phyloP scores from a whole-genome alignment of 2,329 filamentous ascomycete genomes.

The Coniochaeta sp. region DNA sequence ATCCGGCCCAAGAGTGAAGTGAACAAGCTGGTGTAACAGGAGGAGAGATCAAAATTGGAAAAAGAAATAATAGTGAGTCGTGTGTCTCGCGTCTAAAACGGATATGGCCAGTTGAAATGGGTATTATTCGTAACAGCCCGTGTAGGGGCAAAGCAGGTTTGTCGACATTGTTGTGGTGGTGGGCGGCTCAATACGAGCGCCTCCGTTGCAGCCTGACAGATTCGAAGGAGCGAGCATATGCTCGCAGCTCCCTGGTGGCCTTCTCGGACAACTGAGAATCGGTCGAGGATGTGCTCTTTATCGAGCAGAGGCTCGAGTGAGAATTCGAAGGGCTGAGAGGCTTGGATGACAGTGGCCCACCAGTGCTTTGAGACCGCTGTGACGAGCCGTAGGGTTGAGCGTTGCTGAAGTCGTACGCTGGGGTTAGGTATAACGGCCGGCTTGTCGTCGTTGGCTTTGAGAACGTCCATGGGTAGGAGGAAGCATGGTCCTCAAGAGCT shows the following conservation, averaged over 20 bases:
- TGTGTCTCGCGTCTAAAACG: background rate
- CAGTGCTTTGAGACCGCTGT: conserved; percentile 27
- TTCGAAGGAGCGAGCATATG: conserved; percentile 86
- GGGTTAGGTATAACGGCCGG: conserved; percentile 60
- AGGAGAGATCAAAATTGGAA: background rate
- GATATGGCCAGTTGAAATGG: background rate
- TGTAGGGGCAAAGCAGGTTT: background rate
- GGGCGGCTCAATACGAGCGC: conserved; percentile 40
- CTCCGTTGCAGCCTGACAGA: conserved; percentile 59
- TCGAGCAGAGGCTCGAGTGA: conserved; percentile 75
- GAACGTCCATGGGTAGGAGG: conserved; percentile 42
- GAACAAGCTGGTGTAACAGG: background rate
- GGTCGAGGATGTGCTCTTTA: conserved; percentile 55
- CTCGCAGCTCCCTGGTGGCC: conserved; percentile 70
- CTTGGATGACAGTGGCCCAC: conserved; percentile 24
- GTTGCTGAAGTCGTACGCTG: conserved; percentile 67
- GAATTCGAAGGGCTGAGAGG: conserved; percentile 65
- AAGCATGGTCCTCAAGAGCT: conserved; percentile 30
- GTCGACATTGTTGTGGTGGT: conserved; percentile 3
- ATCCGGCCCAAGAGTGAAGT: background rate
- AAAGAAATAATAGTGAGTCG: conserved; percentile 1
- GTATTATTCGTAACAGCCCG: background rate
- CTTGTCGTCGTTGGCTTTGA: conserved; percentile 20
- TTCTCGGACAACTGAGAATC: conserved; percentile 63
- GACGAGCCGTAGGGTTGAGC: conserved; percentile 50